Evolutionary conservation across 2,329 filamentous ascomycete genomes (phyloP), one percentile per base, ranked within the genome.

Genomic region (Trichoderma sp.): DNA sequence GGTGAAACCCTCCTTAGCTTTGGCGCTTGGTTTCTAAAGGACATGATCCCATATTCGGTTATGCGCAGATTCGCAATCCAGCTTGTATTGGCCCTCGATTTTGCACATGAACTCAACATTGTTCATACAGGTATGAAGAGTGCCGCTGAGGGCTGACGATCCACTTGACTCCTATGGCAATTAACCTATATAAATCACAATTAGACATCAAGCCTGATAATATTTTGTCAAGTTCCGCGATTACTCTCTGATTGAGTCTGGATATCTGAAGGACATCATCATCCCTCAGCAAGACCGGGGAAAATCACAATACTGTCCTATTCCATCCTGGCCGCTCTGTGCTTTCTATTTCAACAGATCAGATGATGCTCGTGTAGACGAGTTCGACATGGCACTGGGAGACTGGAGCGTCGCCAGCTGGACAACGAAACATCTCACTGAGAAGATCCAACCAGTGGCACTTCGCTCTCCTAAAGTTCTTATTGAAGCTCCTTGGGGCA

Each of bases 121-220:
- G 24, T 66, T 8, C 63, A 66, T 30, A 66, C 63, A 66, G 63
- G 63, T 66, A 66, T 16, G 34, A 30, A n/a, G 5, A 30, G 34
- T 32, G 28, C 16, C 18, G 3, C 26, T 11, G 18, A 43, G 14
- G 13, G 28, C 24, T 37, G 11, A 34, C 18, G 32, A 39, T 11
- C 32, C 37, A 8, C 16, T 5, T 24, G 32, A 18, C 11, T 56
- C 28, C 32, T 66, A 5, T 18, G 16, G 37, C 18, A 30, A 55
- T 3, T 66, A n/a, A 58, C 37, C 28, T n/a, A n/a, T 18, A 49
- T 24, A 24, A 18, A 2, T 39, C 21, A 16, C 3, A n/a, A 26
- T 30, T 24, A 66, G 26, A 66, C 13, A 66, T 66, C 6, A 66
- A 66, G 21, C 51, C 51, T 5, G 52, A 58, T 26, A 66, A 66